Percentiles rank a stretch among this genome's conserved stretches.
Evolutionary conservation across 805 yeast genomes (phyloP).

Genomic region (Cyberlindnera sargentensis): DNA sequence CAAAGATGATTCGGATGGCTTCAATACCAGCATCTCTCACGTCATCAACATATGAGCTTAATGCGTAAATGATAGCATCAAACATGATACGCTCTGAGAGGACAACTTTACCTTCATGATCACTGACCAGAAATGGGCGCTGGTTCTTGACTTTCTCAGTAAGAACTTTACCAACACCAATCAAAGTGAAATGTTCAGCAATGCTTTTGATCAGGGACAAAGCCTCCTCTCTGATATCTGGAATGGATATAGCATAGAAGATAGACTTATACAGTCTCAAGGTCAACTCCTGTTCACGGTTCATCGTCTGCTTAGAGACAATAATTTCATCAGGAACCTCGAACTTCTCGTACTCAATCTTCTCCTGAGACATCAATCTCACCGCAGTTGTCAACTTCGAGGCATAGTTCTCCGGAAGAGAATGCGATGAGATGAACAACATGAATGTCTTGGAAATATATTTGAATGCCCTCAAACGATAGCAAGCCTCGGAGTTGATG

Average conservation of each 20-base stretch:
- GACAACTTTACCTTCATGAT: constrained; percentile 69
- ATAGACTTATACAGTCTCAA: constrained; percentile 59
- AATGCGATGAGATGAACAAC: constrained; percentile 47
- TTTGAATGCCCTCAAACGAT: constrained; percentile 70
- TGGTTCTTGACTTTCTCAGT: constrained; percentile 60
- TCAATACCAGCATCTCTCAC: constrained; percentile 68
- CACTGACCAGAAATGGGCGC: constrained; percentile 65
- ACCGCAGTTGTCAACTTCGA: constrained; percentile 44
- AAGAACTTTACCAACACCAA: constrained; percentile 70
- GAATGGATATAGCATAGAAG: constrained; percentile 70
- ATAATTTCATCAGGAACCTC: constrained; percentile 34
- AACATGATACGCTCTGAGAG: constrained; percentile 65
- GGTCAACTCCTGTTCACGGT: constrained; percentile 59
- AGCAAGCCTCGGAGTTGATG: constrained; percentile 46
- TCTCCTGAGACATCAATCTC: constrained; percentile 31
- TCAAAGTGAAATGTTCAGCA: constrained; percentile 70
- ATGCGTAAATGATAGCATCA: constrained; percentile 69
- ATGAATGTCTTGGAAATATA: constrained; percentile 61
- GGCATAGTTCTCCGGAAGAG: constrained; percentile 34
- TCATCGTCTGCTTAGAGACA: constrained; percentile 42
- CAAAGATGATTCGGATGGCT: constrained; percentile 55
- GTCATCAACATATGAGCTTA: constrained; percentile 65
- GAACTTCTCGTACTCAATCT: constrained; percentile 23
- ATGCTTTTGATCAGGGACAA: constrained; percentile 51
- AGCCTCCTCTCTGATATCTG: constrained; percentile 68